phyloP scores from a whole-genome alignment of 73 alveolate genomes.

The Blepharisma stoltei region DNA sequence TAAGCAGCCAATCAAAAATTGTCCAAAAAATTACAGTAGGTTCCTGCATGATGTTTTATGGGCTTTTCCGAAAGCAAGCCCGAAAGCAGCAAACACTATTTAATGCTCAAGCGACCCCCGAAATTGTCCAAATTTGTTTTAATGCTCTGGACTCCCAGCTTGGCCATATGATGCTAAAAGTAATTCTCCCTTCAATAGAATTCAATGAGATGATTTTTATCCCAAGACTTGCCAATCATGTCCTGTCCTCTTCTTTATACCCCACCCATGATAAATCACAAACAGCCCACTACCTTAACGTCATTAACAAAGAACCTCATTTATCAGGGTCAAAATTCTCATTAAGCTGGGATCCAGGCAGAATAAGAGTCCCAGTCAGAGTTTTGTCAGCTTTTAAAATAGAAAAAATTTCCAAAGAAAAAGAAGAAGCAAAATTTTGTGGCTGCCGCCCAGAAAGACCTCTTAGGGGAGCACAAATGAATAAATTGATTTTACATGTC shows the following conservation, averaged over 20 bases:
- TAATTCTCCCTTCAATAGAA: background rate
- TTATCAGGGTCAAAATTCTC: slow-evolving; percentile 1
- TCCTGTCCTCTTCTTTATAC: background rate
- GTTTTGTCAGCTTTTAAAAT: background rate
- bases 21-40: no score
- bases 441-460: background rate
- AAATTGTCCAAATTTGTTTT: no score
- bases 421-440: background rate
- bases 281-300: background rate
- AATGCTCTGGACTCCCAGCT: background rate
- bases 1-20: no score
- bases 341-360: background rate
- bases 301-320: slow-evolving; percentile 4
- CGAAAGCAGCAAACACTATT: no score
- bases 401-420: background rate
- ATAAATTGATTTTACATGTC: slow-evolving; percentile 66
- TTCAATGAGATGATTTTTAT: slow-evolving; percentile 23
- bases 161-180: background rate
- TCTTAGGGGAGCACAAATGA: background rate
- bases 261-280: background rate
- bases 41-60: no score
- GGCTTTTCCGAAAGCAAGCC: no score
- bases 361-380: background rate
- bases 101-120: no score
- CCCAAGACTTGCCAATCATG: background rate